Evolutionary conservation across 495 filamentous ascomycete genomes (phyloP), one percentile per base, ranked within the genome.

Genomic region (Penicillium turbatum): DNA sequence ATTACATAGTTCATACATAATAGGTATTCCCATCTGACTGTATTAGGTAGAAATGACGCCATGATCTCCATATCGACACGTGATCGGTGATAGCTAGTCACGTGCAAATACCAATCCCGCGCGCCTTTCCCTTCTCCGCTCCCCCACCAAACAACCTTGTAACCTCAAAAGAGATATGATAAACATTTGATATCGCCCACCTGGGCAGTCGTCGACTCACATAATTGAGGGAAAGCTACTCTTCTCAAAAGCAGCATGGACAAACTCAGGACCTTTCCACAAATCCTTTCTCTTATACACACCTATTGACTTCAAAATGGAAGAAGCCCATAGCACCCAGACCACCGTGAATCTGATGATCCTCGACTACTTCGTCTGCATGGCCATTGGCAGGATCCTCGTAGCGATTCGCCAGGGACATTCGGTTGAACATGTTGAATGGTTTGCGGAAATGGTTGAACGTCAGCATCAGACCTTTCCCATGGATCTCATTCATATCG

Each of bases 361-460:
- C n/a, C 64, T 81, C 21, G 81, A 84, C 54, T 82, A 83, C 54
- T 54, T 82, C 10, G 48, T 75, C n/a, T 76, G 74, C 60, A 63
- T 69, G 16, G 63, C 77, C 11, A 71, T 72, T 16, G 55, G 71
- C 15, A 56, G 51, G n/a, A 52, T 70, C 9, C 41, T 79, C 8
- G 44, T 21, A 31, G 41, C 48, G 3, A 46, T 53, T 2, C 15
- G 10, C 32, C 24, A 26, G 13, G 34, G 29, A 32, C 29, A 16
- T 27, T 21, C 35, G 15, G 27, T 31, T 5, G 52, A 64, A 24
- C 55, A 62, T 31, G 39, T 62, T 31, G 34, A 57, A 16, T 70
- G 68, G 68, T 36, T 53, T 10, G 53, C 64, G 10, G 32, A 61
- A 2, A 51, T 62, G 0, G 36, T 67, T 21, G 30, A 55, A 43